A percentile compares a stretch with the other conserved stretches of the same genome.
phyloP scores from a whole-genome alignment of 805 yeast genomes.

The Metschnikowia rubicola region DNA sequence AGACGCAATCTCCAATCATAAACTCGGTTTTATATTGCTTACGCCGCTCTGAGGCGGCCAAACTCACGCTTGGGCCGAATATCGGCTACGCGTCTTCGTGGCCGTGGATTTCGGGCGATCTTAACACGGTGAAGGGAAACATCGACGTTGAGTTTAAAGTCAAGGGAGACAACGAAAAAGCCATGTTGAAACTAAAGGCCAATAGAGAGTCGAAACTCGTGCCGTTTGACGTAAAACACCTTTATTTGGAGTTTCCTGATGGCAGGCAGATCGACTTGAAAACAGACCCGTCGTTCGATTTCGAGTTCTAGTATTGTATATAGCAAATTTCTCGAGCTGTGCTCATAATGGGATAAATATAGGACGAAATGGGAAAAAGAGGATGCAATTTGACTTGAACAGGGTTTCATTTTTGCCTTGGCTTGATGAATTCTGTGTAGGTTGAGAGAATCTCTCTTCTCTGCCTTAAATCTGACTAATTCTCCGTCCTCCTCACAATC shows the following conservation, averaged over 20 bases:
- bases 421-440: too few relatives aligned
- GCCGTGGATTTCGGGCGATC: conserved; percentile 88
- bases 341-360: not conserved
- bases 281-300: conserved; percentile 27
- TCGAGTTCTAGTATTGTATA: conserved; percentile 20
- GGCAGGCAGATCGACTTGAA: conserved; percentile 26
- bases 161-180: conserved; percentile 57
- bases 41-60: conserved; percentile 68
- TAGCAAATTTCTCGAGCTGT: not conserved
- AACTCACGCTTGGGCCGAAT: conserved; percentile 65
- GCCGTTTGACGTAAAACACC: conserved; percentile 36
- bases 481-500: too few relatives aligned
- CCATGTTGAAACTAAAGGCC: conserved; percentile 67
- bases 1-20: conserved; percentile 83
- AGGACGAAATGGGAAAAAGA: too few relatives aligned
- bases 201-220: conserved; percentile 56
- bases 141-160: conserved; percentile 72
- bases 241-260: conserved; percentile 26
- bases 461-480: too few relatives aligned
- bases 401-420: too few relatives aligned
- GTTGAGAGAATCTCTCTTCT: too few relatives aligned
- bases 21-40: conserved; percentile 81
- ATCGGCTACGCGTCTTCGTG: conserved; percentile 68
- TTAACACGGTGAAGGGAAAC: conserved; percentile 79
- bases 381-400: too few relatives aligned